These are phyloP conservation scores for Sparassis latifolia DNA, from an alignment of 1,284 basidiomycete species.

Conservation along the genomic window DNA sequence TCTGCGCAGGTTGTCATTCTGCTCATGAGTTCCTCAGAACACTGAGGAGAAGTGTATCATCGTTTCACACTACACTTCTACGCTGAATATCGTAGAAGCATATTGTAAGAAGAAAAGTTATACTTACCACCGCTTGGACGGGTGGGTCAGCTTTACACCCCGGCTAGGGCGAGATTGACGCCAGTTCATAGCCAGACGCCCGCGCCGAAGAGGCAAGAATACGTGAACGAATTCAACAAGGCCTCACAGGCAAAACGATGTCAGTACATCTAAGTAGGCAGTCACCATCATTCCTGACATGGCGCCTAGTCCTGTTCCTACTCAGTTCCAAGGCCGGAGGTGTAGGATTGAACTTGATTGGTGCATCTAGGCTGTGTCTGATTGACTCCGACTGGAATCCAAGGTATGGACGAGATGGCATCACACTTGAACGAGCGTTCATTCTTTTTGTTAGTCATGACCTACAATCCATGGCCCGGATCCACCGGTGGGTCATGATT, in stretches of 20 bases:
- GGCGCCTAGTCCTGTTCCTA: constrained; percentile 78
- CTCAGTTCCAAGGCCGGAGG: constrained; percentile 95
- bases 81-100: constrained; percentile 87
- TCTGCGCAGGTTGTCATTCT: too few species aligned
- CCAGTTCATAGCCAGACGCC: constrained; percentile 60
- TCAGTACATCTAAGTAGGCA: constrained; percentile 28
- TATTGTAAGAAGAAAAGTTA: constrained; percentile 77
- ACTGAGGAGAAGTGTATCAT: constrained; percentile 93
- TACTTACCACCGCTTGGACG: constrained; percentile 84
- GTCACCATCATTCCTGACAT: background rate
- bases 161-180: background rate
- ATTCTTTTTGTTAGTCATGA: constrained; percentile 56
- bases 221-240: constrained; percentile 77
- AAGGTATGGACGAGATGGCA: constrained; percentile 39
- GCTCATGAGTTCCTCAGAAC: constrained; percentile 27
- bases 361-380: constrained; percentile 79
- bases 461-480: constrained; percentile 95
- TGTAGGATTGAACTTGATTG: constrained; percentile 90
- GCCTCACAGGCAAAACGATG: constrained; percentile 64
- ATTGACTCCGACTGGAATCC: constrained; percentile 98
- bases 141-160: constrained; percentile 37
- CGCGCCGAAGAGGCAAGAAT: constrained; percentile 75
- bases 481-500: constrained; percentile 65
- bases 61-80: constrained; percentile 87
- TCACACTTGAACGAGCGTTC: background rate